These are phyloP conservation scores for Cyclotella baltica DNA, from an alignment of 108 stramenopile genomes.

Conservation along the genomic window DNA sequence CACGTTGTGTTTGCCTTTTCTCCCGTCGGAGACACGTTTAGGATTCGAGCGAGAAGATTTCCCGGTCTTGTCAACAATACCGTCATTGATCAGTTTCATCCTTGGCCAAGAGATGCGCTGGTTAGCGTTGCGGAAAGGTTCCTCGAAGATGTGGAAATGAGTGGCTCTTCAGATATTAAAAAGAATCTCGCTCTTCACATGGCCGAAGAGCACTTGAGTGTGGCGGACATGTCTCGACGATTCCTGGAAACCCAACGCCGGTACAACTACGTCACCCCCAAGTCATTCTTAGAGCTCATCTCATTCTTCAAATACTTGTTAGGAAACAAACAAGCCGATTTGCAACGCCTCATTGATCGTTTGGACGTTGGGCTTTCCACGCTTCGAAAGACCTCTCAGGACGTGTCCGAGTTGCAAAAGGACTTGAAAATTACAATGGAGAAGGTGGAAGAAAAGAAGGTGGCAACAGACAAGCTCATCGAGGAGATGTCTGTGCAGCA, in stretches of 20 bases:
- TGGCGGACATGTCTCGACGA: conserved; percentile 64
- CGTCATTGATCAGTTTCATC: conserved; percentile 89
- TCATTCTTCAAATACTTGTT: conserved; percentile 90
- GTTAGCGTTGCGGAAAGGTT: conserved; percentile 85
- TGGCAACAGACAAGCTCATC: conserved; percentile 81
- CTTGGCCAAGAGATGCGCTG: conserved; percentile 92
- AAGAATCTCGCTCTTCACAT: conserved; percentile 80
- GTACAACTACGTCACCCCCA: conserved; percentile 94
- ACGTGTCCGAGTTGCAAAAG: conserved; percentile 87
- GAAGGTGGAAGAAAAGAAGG: conserved; percentile 89
- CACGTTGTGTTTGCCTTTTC: conserved; percentile 90
- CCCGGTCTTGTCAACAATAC: conserved; percentile 91
- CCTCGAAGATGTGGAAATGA: conserved; percentile 78
- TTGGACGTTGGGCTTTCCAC: conserved; percentile 91
- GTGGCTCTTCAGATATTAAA: conserved; percentile 46
- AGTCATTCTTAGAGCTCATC: conserved; percentile 89
- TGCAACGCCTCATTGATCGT: conserved; percentile 81
- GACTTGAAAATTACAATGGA: conserved; percentile 87
- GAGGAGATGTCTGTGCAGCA: conserved; percentile 84
- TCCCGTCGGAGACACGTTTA: conserved; percentile 89
- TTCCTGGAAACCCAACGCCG: conserved; percentile 79
- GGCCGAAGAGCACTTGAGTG: conserved; percentile 89
- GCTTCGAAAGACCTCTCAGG: conserved; percentile 81
- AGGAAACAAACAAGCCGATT: conserved; percentile 73
- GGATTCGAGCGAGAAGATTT: conserved; percentile 88